Evolutionary conservation across 2,329 filamentous ascomycete genomes (phyloP).

Genomic region (Xylaria polymorpha): DNA sequence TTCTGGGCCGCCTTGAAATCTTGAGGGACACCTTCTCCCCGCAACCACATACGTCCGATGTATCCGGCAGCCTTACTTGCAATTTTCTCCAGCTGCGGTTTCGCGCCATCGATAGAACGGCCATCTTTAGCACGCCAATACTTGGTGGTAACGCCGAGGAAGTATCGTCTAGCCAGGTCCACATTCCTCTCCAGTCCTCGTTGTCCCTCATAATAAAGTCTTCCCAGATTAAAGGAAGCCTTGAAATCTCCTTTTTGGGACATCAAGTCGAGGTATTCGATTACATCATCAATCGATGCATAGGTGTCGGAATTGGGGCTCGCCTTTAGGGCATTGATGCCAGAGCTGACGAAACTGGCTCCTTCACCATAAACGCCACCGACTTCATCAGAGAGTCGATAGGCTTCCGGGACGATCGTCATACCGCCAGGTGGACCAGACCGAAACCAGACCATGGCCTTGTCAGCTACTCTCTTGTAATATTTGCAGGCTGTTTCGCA

Average conservation of each 20-base stretch:
- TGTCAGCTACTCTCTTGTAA: conserved; percentile 94
- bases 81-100: conserved; percentile 77
- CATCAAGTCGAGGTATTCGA: conserved; percentile 93
- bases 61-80: conserved; percentile 88
- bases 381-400: conserved; percentile 87
- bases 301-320: conserved; percentile 82
- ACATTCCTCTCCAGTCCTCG: conserved; percentile 79
- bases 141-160: conserved; percentile 79
- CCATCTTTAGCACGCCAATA: conserved; percentile 83
- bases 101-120: conserved; percentile 76
- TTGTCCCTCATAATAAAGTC: conserved; percentile 89
- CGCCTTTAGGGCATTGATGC: conserved; percentile 80
- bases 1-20: conserved; percentile 79
- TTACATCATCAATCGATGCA: conserved; percentile 89
- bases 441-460: conserved; percentile 87
- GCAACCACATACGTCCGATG: conserved; percentile 88
- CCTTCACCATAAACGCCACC: conserved; percentile 97
- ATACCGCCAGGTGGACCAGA: conserved; percentile 91
- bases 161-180: conserved; percentile 80
- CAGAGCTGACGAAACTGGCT: conserved; percentile 89
- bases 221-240: conserved; percentile 85
- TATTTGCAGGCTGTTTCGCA: conserved; percentile 88
- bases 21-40: conserved; percentile 85
- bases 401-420: conserved; percentile 79
- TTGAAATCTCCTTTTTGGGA: conserved; percentile 90